These are phyloP conservation scores for California macrophylla DNA, from an alignment of 441 rosid species.

Conservation along the genomic window DNA sequence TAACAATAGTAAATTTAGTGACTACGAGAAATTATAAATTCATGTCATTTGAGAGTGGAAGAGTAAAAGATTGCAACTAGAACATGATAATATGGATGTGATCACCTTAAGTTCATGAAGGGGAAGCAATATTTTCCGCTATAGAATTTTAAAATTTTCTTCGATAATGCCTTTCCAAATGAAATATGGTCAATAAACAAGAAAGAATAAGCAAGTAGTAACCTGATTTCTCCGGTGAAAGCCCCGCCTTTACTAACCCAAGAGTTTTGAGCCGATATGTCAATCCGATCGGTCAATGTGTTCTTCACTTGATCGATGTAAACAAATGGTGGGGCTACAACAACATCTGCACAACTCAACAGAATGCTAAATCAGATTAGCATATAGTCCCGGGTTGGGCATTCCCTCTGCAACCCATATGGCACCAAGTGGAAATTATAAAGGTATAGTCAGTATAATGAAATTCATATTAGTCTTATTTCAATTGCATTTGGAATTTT, in stretches of 20 bases:
- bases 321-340: slow-evolving; percentile 87
- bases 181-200: not conserved
- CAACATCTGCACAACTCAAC: slow-evolving; percentile 54
- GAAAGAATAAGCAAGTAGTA: slow-evolving; percentile 6
- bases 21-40: not conserved
- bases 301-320: slow-evolving; percentile 72
- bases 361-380: not conserved
- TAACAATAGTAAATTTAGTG: not conserved
- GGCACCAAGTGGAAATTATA: not conserved
- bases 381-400: not conserved
- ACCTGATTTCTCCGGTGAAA: slow-evolving; percentile 97
- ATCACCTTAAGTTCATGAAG: too few relatives aligned
- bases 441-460: not conserved
- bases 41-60: not conserved
- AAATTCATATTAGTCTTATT: not conserved
- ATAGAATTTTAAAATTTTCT: too few relatives aligned
- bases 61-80: not conserved
- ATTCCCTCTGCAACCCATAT: not conserved
- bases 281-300: slow-evolving; percentile 55
- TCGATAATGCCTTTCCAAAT: not conserved
- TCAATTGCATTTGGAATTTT: too few relatives aligned
- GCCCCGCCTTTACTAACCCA: slow-evolving; percentile 96
- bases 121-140: too few relatives aligned
- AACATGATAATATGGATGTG: not conserved
- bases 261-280: slow-evolving; percentile 79